A percentile compares a stretch with the other conserved stretches of the same genome.
phyloP scores from a whole-genome alignment of 441 rosid species.

The Populus trichocarpa region DNA sequence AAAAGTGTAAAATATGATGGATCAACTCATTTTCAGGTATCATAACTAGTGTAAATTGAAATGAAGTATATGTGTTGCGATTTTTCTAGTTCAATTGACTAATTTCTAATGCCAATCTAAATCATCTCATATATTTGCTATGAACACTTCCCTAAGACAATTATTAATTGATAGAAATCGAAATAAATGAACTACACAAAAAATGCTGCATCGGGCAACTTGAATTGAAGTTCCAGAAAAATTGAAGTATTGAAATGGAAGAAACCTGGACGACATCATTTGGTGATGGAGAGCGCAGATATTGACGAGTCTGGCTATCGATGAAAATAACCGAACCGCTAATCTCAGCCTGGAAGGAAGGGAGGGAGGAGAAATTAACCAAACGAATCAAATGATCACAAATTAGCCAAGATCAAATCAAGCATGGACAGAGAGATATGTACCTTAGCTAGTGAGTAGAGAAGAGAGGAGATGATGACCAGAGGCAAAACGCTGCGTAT shows the following conservation, averaged over 20 bases:
- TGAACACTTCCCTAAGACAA: background rate
- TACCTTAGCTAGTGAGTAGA: conserved; percentile 43
- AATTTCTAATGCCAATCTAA: background rate
- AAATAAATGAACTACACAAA: background rate
- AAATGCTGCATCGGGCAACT: background rate
- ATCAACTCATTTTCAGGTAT: too few species aligned
- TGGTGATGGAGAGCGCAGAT: conserved; percentile 51
- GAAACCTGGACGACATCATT: conserved; percentile 39
- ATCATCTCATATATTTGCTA: background rate
- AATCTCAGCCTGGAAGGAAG: conserved; percentile 45
- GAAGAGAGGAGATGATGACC: conserved; percentile 40
- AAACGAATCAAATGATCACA: conserved; percentile 5
- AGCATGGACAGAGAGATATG: background rate
- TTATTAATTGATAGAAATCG: background rate
- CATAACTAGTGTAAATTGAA: too few species aligned
- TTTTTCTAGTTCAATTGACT: too few species aligned
- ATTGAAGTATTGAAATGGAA: background rate
- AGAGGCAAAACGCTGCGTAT: conserved; percentile 34
- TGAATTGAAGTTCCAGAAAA: background rate
- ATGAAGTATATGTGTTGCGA: background rate
- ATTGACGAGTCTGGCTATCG: conserved; percentile 51
- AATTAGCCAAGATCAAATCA: conserved; percentile 15
- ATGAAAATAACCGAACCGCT: conserved; percentile 71
- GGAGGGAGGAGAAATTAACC: conserved; percentile 18
- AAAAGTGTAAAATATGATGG: background rate